These are phyloP conservation scores for Calycina marina DNA, from an alignment of 2,329 filamentous ascomycete genomes.

Conservation along the genomic window DNA sequence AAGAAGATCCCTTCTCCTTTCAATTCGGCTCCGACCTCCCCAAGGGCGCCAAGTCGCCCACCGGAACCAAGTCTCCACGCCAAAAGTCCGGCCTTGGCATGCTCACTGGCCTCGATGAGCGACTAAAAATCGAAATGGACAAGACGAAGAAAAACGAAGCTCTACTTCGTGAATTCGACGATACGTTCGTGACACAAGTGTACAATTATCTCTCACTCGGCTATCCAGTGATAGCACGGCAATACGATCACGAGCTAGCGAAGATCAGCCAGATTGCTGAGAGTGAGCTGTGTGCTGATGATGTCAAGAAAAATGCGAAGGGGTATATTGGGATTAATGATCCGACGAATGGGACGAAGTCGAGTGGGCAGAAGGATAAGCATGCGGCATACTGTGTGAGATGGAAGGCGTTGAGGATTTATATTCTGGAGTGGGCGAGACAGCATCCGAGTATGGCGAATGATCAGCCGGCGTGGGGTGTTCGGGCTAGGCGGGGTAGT, in stretches of 20 bases:
- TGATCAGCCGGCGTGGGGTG: constrained; percentile 48
- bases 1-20: constrained; percentile 22
- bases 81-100: constrained; percentile 17
- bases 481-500: constrained; percentile 50
- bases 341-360: constrained; percentile 16
- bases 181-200: constrained; percentile 82
- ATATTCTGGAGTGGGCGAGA: constrained; percentile 79
- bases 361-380: constrained; percentile 20
- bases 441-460: constrained; percentile 63
- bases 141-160: constrained; percentile 16
- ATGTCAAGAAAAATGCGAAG: constrained; percentile 47
- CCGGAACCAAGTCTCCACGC: not conserved
- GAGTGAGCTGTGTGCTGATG: constrained; percentile 56
- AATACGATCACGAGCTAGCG: constrained; percentile 72
- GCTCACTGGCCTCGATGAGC: constrained; percentile 19
- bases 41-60: constrained; percentile 4
- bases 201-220: constrained; percentile 94
- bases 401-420: constrained; percentile 72
- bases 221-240: constrained; percentile 71
- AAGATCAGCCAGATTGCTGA: constrained; percentile 62
- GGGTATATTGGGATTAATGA: constrained; percentile 57
- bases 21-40: constrained; percentile 14
- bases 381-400: constrained; percentile 38
- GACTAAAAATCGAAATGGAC: constrained; percentile 16
- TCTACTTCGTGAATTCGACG: constrained; percentile 55